Percentiles rank a stretch among this genome's conserved stretches.
Evolutionary conservation across 2,329 filamentous ascomycete species (phyloP).

Genomic region (Trichophyton rubrum): DNA sequence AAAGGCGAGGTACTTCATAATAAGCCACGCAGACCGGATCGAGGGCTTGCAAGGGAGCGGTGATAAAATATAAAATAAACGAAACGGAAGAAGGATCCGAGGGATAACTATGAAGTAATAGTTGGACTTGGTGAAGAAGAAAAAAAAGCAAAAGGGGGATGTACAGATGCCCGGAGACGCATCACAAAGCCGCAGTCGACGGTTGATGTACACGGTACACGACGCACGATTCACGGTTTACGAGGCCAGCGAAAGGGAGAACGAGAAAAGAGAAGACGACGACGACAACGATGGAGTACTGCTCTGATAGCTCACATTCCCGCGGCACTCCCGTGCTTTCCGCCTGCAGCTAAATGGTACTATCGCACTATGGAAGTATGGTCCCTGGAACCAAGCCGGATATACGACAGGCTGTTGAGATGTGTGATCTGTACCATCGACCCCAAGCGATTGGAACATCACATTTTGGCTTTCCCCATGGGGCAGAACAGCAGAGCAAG

Average conservation of each 20-base stretch:
- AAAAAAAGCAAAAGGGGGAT: neutral
- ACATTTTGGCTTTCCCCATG: slow-evolving; percentile 1
- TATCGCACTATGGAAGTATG: too few species aligned
- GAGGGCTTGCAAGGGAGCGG: too few species aligned
- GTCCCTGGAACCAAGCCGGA: too few species aligned
- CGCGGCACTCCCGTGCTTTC: too few species aligned
- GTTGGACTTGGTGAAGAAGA: neutral
- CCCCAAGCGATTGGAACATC: neutral
- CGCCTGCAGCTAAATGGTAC: too few species aligned
- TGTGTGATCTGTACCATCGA: neutral
- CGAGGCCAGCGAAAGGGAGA: neutral
- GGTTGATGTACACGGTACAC: neutral
- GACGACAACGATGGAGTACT: neutral
- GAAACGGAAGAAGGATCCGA: neutral
- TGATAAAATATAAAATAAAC: neutral
- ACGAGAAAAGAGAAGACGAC: neutral
- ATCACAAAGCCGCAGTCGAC: neutral
- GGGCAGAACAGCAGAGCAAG: neutral
- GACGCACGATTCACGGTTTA: neutral
- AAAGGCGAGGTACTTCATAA: neutral
- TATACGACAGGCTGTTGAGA: too few species aligned
- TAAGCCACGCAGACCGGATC: too few species aligned
- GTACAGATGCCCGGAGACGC: neutral
- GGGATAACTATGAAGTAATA: neutral
- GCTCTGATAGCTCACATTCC: neutral